Conservation (phyloP, 345 rosid genomes). For the Hibiscus trionum region DNA sequence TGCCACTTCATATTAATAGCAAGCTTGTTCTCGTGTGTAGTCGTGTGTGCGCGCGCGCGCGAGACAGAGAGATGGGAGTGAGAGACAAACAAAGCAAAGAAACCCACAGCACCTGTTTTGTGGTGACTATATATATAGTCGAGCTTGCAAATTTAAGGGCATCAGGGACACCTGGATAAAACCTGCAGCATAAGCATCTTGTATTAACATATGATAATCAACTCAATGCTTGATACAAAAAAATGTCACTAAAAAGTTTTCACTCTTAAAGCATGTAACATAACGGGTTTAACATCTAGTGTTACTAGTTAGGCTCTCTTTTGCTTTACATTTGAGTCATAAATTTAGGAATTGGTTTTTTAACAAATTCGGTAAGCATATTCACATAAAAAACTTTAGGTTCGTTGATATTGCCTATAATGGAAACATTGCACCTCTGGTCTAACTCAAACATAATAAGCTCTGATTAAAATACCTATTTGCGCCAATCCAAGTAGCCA, state of each 20-base stretch:
- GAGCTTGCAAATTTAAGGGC: constrained; percentile 82
- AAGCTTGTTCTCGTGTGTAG: neutral
- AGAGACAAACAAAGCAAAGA: neutral
- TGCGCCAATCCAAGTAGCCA: constrained; percentile 86
- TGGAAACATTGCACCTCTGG: neutral
- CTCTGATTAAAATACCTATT: constrained; percentile 46
- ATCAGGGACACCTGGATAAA: constrained; percentile 87
- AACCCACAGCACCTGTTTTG: constrained; percentile 56
- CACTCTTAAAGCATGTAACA: neutral
- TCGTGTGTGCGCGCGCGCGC: neutral
- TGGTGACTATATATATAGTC: constrained; percentile 66
- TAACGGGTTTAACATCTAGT: neutral
- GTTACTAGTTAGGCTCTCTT: neutral
- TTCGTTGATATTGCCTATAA: neutral
- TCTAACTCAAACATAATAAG: neutral
- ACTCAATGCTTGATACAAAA: neutral
- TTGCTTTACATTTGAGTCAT: neutral
- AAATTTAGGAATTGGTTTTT: neutral
- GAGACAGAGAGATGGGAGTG: neutral
- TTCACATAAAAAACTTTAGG: neutral
- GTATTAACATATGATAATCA: neutral
- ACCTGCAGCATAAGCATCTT: constrained; percentile 36
- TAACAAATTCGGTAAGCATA: neutral
- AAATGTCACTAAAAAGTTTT: neutral
- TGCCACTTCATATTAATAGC: neutral